These are phyloP conservation scores for Colletotrichum phormii DNA, from an alignment of 2,329 filamentous ascomycete genomes.

Conservation along the genomic window DNA sequence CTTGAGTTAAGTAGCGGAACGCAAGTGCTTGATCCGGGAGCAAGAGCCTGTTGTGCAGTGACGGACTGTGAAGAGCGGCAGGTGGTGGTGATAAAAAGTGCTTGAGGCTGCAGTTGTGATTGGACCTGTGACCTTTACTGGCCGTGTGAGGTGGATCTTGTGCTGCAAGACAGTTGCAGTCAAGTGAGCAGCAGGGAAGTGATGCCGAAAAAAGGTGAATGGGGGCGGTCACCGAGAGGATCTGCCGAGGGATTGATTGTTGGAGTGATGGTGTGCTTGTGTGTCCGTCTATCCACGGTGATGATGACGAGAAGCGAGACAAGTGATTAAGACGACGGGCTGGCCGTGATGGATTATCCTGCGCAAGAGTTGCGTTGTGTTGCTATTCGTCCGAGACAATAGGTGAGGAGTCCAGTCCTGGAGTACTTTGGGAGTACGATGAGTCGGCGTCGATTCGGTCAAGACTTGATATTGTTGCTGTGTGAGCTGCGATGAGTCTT, in stretches of 20 bases:
- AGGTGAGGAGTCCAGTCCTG: conserved; percentile 38
- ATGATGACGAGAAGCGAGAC: conserved; percentile 1
- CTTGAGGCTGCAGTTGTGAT: conserved; percentile 27
- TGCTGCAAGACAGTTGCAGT: conserved; percentile 36
- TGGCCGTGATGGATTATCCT: conserved; percentile 22
- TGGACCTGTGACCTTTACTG: conserved; percentile 27
- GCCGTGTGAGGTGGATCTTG: conserved; percentile 32
- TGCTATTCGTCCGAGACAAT: conserved; percentile 15
- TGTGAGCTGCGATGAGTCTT: conserved; percentile 13
- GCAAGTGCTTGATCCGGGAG: conserved; percentile 26
- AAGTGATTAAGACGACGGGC: conserved; percentile 18
- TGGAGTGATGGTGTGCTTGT: conserved; percentile 9
- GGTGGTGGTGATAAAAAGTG: conserved; percentile 23
- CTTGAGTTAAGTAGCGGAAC: conserved; percentile 15
- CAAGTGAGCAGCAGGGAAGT: conserved; percentile 14
- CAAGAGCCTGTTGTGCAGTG: conserved; percentile 14
- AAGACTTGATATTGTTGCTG: background rate
- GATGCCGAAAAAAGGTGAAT: conserved; percentile 6
- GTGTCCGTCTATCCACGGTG: background rate
- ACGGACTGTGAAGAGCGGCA: conserved; percentile 19
- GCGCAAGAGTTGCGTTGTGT: conserved; percentile 4
- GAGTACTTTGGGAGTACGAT: conserved; percentile 5
- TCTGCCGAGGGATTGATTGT: conserved; percentile 7
- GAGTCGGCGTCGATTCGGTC: conserved; percentile 19
- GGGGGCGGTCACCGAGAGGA: conserved; percentile 8